phyloP scores from a whole-genome alignment of 441 rosid genomes.

The Melastoma candidum region DNA sequence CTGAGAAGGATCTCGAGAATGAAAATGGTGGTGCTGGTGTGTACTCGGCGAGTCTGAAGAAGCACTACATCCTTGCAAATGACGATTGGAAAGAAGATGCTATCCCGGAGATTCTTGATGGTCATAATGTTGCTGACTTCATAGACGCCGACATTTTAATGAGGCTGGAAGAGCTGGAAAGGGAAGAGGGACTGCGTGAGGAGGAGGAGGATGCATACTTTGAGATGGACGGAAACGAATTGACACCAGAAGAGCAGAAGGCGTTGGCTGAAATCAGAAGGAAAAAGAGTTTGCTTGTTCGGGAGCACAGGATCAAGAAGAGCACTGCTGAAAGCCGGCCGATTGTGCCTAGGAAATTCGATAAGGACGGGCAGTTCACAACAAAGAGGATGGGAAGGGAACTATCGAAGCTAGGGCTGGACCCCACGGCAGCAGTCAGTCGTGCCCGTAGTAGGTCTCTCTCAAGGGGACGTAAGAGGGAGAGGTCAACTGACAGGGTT shows the following conservation, averaged over 20 bases:
- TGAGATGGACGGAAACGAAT: conserved; percentile 58
- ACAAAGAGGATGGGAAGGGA: conserved; percentile 75
- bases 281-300: conserved; percentile 59
- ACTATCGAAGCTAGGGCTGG: conserved; percentile 52
- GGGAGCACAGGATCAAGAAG: conserved; percentile 79
- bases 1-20: conserved; percentile 75
- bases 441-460: conserved; percentile 58
- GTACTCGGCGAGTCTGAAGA: conserved; percentile 68
- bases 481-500: conserved; percentile 39
- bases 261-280: conserved; percentile 59
- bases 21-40: conserved; percentile 92
- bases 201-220: conserved; percentile 46
- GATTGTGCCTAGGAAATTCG: conserved; percentile 64
- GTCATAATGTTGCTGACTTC: conserved; percentile 85
- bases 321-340: conserved; percentile 77
- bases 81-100: conserved; percentile 89
- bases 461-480: conserved; percentile 70
- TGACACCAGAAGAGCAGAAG: conserved; percentile 54
- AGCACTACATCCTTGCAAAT: conserved; percentile 56
- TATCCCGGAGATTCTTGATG: conserved; percentile 84
- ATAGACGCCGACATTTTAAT: conserved; percentile 69
- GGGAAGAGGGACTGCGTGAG: conserved; percentile 55
- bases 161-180: conserved; percentile 78
- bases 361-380: conserved; percentile 59
- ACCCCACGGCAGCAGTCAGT: conserved; percentile 64